Evolutionary conservation across 2,329 filamentous ascomycete species (phyloP).

Genomic region (Botrytis byssoidea): DNA sequence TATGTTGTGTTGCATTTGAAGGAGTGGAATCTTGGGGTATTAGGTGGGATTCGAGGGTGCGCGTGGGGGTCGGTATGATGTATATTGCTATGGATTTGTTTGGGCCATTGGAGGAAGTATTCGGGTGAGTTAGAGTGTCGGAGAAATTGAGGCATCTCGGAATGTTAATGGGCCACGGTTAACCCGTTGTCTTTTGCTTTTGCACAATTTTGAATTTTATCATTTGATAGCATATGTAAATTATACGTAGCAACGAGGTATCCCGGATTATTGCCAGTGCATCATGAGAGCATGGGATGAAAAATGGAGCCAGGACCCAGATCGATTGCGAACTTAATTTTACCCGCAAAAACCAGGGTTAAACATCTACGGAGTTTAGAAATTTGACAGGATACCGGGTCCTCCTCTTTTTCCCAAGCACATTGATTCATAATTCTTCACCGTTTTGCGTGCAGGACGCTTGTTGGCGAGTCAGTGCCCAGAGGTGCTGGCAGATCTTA

Average conservation of each 20-base stretch:
- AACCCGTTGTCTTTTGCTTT: not conserved
- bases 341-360: not conserved
- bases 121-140: not conserved
- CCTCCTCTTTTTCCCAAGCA: not conserved
- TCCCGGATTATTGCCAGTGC: conserved; percentile 8
- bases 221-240: not conserved
- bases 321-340: conserved; percentile 1
- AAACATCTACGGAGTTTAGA: not conserved
- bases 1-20: not conserved
- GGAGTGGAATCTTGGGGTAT: not conserved
- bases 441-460: conserved; percentile 16
- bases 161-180: not conserved
- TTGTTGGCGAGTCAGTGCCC: conserved; percentile 11
- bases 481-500: conserved; percentile 2
- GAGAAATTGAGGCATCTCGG: not conserved
- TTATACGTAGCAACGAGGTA: not conserved
- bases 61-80: not conserved
- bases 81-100: not conserved
- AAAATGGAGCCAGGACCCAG: conserved; percentile 8
- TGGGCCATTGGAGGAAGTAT: not conserved
- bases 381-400: not conserved
- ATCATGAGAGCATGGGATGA: conserved; percentile 3
- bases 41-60: not conserved
- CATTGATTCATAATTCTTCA: conserved; percentile 8
- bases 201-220: not conserved